These are phyloP conservation scores for Neophaeococcomyces mojaviensis DNA, from an alignment of 2,329 filamentous ascomycete genomes.

Conservation along the genomic window DNA sequence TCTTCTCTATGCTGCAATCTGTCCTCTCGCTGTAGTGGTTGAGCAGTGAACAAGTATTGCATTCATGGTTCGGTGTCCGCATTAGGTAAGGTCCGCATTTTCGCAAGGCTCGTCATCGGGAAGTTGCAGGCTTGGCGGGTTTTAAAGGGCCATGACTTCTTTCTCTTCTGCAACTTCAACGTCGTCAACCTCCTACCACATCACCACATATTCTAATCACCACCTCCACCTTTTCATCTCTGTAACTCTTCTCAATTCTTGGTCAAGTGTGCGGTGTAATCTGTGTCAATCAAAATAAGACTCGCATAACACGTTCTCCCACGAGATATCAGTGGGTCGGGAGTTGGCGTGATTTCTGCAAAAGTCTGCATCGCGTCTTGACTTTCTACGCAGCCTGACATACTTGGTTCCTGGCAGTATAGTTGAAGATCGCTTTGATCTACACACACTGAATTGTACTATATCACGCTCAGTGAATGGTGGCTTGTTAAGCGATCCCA, in stretches of 20 bases:
- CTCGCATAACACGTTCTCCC: constrained; percentile 6
- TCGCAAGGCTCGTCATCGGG: not conserved
- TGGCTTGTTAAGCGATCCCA: constrained; percentile 3
- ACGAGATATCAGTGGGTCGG: constrained; percentile 6
- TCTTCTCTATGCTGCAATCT: constrained; percentile 2
- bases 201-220: constrained; percentile 6
- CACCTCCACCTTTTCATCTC: constrained; percentile 11
- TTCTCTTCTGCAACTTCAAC: constrained; percentile 11
- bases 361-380: constrained; percentile 16
- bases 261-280: constrained; percentile 21
- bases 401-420: constrained; percentile 11
- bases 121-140: not conserved
- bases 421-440: constrained; percentile 3
- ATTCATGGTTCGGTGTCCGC: not conserved
- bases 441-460: constrained; percentile 4
- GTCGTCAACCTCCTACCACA: constrained; percentile 1
- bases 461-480: constrained; percentile 5
- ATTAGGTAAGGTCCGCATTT: not conserved
- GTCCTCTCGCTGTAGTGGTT: not conserved
- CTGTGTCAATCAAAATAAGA: constrained; percentile 12
- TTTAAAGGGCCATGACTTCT: constrained; percentile 1
- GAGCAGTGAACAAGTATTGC: not conserved
- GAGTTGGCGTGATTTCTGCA: constrained; percentile 22
- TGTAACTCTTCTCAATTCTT: constrained; percentile 19
- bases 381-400: constrained; percentile 15